These are phyloP conservation scores for Pneumocystis sp. DNA, from an alignment of 1,139 yeast species.

Conservation along the genomic window DNA sequence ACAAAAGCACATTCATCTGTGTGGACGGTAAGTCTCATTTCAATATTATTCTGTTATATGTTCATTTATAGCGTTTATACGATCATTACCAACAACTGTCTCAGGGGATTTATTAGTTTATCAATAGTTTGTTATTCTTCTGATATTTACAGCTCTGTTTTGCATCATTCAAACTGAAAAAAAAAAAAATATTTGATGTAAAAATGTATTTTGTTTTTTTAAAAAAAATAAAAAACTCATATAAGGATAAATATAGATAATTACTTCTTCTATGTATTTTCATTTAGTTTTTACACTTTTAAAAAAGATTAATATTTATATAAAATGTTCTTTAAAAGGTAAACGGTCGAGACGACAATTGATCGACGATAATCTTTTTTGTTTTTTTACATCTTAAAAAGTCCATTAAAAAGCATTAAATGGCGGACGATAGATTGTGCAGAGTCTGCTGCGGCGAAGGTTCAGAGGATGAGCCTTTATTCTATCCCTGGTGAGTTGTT, in stretches of 20 bases:
- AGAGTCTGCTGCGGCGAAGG: slow-evolving; percentile 91
- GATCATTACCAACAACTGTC: slow-evolving; percentile 90
- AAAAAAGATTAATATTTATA: too few species aligned
- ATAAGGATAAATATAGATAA: too few species aligned
- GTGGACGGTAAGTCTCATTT: slow-evolving; percentile 36
- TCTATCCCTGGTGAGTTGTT: slow-evolving; percentile 51
- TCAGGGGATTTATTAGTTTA: slow-evolving; percentile 58
- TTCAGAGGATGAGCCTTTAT: slow-evolving; percentile 62
- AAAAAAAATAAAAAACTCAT: too few species aligned
- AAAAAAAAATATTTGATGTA: too few species aligned
- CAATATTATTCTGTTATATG: not conserved
- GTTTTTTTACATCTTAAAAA: not conserved
- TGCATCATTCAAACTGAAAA: not conserved
- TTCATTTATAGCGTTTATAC: slow-evolving; percentile 39
- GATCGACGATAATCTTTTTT: not conserved
- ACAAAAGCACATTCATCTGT: slow-evolving; percentile 75
- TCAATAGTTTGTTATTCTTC: not conserved
- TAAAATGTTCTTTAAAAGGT: not conserved
- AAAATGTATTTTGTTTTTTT: not conserved
- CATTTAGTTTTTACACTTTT: too few species aligned
- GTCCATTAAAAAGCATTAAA: slow-evolving; percentile 1
- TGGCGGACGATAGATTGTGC: slow-evolving; percentile 41
- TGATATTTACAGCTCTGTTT: not conserved
- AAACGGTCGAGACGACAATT: not conserved
- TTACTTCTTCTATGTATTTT: not conserved